phyloP scores from a whole-genome alignment of 2,329 filamentous ascomycete genomes.

The Botrytis cinerea region DNA sequence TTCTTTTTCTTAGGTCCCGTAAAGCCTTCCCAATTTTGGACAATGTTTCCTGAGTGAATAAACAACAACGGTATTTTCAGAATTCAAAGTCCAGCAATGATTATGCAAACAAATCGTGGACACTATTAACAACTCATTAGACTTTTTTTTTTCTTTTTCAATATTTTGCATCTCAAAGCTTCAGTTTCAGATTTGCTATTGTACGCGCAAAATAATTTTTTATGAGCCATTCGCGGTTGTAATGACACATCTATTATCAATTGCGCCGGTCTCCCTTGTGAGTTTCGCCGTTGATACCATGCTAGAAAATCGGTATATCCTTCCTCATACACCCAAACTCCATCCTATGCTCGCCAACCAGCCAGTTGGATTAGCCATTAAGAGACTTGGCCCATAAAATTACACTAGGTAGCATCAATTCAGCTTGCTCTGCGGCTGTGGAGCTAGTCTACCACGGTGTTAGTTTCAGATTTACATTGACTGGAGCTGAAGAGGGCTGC shows the following conservation, averaged over 20 bases:
- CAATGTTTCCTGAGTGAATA: neutral
- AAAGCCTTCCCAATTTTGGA: neutral
- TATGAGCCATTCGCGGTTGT: neutral
- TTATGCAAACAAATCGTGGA: neutral
- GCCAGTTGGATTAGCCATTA: neutral
- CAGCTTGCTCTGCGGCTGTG: neutral
- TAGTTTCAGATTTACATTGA: neutral
- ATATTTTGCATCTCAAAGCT: neutral
- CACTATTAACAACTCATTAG: neutral
- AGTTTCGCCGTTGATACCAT: neutral
- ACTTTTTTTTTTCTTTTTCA: too few relatives aligned
- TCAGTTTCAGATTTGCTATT: neutral
- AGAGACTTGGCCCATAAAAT: neutral
- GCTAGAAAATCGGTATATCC: neutral
- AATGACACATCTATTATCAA: neutral
- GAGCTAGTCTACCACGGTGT: conserved; percentile 2
- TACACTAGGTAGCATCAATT: neutral
- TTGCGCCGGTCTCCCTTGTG: neutral
- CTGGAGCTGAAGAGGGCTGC: neutral
- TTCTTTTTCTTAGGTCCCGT: neutral
- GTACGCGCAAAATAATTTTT: neutral
- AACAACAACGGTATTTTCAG: neutral
- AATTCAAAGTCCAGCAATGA: neutral
- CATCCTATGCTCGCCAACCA: neutral
- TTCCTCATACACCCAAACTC: conserved; percentile 10